Evolutionary conservation across 306 rosid species (phyloP).

Genomic region (Prunus campanulata): DNA sequence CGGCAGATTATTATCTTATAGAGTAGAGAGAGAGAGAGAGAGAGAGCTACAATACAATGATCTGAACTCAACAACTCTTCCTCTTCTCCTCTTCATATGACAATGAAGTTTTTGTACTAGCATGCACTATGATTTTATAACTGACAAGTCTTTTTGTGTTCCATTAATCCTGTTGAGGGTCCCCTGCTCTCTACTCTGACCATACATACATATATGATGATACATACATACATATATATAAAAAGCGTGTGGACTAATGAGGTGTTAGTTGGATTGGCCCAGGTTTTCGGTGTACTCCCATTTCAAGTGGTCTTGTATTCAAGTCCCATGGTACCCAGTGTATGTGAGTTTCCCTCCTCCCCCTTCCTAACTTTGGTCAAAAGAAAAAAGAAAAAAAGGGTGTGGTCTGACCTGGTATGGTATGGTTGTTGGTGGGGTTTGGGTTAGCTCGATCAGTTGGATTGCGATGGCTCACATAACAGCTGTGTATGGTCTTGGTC

Average conservation of each 20-base stretch:
- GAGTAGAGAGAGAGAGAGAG: neutral
- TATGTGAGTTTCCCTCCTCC: too few species aligned
- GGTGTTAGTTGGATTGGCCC: too few species aligned
- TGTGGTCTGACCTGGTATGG: neutral
- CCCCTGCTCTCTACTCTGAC: neutral
- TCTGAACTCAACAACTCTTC: neutral
- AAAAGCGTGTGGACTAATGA: too few species aligned
- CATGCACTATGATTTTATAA: neutral
- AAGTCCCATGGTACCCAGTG: too few species aligned
- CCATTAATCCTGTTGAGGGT: neutral
- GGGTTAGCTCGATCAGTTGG: neutral
- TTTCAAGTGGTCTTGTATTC: too few species aligned
- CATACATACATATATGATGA: neutral
- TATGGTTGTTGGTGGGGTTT: constrained; percentile 8
- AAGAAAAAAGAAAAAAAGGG: too few species aligned
- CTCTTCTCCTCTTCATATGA: neutral
- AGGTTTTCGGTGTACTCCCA: too few species aligned
- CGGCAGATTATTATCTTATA: constrained; percentile 7
- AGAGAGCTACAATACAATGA: neutral
- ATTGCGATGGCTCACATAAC: constrained; percentile 18
- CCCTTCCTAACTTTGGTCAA: too few species aligned
- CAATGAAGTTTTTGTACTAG: neutral
- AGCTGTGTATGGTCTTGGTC: neutral
- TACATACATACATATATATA: neutral
- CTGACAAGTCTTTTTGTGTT: constrained; percentile 3